Percentiles rank a stretch among this genome's conserved stretches.
Evolutionary conservation across 108 stramenopile species (phyloP).

Genomic region (Cyclotella baltica): DNA sequence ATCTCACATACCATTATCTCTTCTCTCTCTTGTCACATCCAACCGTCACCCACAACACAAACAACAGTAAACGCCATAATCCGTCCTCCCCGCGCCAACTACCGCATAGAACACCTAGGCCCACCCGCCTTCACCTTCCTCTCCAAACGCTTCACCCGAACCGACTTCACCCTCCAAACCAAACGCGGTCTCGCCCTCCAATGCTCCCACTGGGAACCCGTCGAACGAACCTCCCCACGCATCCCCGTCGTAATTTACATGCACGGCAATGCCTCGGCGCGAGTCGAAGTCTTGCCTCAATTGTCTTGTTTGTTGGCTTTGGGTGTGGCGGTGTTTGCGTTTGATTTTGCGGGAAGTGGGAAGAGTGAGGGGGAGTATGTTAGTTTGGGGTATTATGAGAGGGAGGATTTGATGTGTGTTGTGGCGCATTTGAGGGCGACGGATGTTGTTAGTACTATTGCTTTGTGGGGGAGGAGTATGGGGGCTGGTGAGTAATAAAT

Average conservation of each 20-base stretch:
- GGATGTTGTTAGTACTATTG: slow-evolving; percentile 93
- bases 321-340: slow-evolving; percentile 95
- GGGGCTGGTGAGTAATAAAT: slow-evolving; percentile 89
- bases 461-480: slow-evolving; percentile 98
- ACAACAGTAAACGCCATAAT: slow-evolving; percentile 86
- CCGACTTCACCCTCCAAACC: slow-evolving; percentile 93
- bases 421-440: slow-evolving; percentile 92
- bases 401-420: slow-evolving; percentile 95
- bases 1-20: not conserved
- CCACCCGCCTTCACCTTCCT: slow-evolving; percentile 89
- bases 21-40: not conserved
- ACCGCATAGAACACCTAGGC: slow-evolving; percentile 78
- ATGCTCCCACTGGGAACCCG: slow-evolving; percentile 97
- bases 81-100: slow-evolving; percentile 55
- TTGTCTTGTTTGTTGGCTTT: slow-evolving; percentile 75
- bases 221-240: slow-evolving; percentile 77
- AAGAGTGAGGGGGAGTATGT: slow-evolving; percentile 97
- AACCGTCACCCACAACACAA: not conserved
- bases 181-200: slow-evolving; percentile 86
- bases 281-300: slow-evolving; percentile 70
- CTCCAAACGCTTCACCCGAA: slow-evolving; percentile 89
- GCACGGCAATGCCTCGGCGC: slow-evolving; percentile 70
- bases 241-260: slow-evolving; percentile 78
- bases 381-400: slow-evolving; percentile 95
- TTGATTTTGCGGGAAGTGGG: slow-evolving; percentile 99